Base-by-base conservation (phyloP, 768 basidiomycete genomes). In the Naganishia antarctica region DNA sequence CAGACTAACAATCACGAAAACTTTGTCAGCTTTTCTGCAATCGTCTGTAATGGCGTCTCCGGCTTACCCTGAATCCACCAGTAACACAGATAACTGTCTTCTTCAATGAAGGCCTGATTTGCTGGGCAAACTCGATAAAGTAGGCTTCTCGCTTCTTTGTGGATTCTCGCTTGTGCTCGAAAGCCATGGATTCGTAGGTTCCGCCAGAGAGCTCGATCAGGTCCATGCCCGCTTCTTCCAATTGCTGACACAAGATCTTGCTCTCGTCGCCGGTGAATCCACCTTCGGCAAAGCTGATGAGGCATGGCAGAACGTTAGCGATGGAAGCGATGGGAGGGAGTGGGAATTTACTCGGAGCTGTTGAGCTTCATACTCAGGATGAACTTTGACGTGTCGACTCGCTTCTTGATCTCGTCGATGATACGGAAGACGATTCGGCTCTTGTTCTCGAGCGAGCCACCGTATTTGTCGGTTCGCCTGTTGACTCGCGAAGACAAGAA, bases 201-300 rank as follows among this genome's bases (percentile, higher is more conserved):
- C 79, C 77, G n/a, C 80, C 80, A 4, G 74, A 78, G 49, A 81
- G 71, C 65, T 81, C 81, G 26, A 81, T 78, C 60, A 81, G 66
- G 64, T 81, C 80, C 11, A 81, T 70, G 4, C 74, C 72, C 0
- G 66, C 69, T 3, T 50, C 66, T 65, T 81, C 81, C 47, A 81
- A 72, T 49, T 74, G 61, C 34, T 70, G 59, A 43, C 76, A 76
- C 0, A 77, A 73, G 18, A 61, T 32, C 26, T 72, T 71, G 12
- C 73, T 72, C 63, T 81, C 81, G 18, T 79, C 76, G 4, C 48
- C 57, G 18, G 64, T 66, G 31, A 81, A 65, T 0, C 80, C 80
- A 7, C 74, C 66, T 32, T 62, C 66, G 11, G 66, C 13, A 46
- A 67, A 67, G 41, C 53, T 57, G 23, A 21, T 63, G 50, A n/a